Percentiles rank a stretch among this genome's conserved stretches.
phyloP scores from a whole-genome alignment of 768 basidiomycete species.

The Boletus fagicola region DNA sequence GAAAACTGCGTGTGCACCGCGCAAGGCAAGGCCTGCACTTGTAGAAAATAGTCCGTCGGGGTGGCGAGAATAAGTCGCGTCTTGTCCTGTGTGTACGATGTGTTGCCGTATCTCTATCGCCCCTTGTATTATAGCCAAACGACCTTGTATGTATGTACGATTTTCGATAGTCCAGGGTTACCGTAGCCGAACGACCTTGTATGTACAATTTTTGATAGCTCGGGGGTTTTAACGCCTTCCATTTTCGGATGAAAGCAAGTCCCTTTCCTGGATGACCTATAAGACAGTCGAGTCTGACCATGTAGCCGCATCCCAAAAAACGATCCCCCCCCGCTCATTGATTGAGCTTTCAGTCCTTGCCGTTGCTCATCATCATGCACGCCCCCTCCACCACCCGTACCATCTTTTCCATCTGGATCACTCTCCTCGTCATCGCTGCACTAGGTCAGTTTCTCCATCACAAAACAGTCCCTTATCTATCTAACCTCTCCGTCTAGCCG shows the following conservation, averaged over 20 bases:
- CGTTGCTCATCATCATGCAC: constrained; percentile 10
- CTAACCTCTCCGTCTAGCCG: constrained; percentile 11
- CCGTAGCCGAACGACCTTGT: constrained; percentile 12
- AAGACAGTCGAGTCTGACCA: constrained; percentile 1
- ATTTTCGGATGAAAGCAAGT: constrained; percentile 10
- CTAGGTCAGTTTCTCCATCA: constrained; percentile 16
- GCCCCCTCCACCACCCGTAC: constrained; percentile 8
- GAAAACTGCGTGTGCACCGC: constrained; percentile 18
- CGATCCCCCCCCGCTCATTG: constrained; percentile 8
- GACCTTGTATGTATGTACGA: constrained; percentile 2
- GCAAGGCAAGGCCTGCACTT: constrained; percentile 14
- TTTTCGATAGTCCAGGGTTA: not conserved
- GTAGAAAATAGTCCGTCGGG: constrained; percentile 5
- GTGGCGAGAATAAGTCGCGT: constrained; percentile 9
- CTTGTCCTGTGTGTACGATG: constrained; percentile 11
- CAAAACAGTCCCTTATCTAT: rapidly evolving
- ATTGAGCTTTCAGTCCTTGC: constrained; percentile 5
- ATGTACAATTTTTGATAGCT: not conserved
- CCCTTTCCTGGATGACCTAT: not conserved
- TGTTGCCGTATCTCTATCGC: not conserved
- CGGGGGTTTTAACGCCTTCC: not conserved
- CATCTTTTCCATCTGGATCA: constrained; percentile 21
- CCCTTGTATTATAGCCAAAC: not conserved
- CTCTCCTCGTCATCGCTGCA: constrained; percentile 19
- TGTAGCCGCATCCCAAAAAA: too few species aligned